Base-by-base conservation (phyloP, 176 grass and related monocot genomes). In the Leersia perrieri region DNA sequence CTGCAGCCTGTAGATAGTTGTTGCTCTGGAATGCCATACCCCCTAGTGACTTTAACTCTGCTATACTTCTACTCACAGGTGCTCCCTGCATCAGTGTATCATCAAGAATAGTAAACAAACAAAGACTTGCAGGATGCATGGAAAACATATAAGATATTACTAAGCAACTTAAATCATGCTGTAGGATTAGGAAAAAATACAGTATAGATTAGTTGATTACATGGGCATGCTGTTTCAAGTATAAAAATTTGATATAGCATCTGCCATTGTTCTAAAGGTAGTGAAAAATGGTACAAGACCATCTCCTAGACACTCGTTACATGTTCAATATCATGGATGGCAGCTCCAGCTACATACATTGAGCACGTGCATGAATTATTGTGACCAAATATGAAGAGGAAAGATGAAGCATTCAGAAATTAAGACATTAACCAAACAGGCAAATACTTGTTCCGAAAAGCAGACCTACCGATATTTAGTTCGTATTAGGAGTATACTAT, bases 41-140 rank as follows among this genome's bases (percentile, higher is more conserved):
- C 27, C 82, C 82, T 27, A 76, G 49, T 27, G 73, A 76, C 82
- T 84, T 84, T 26, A 84, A 44, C 27, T 84, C 63, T 25, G 31
- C 7, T 76, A 77, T 69, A 20, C 31, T 40, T 61, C 28, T 39
- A 84, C 68, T 51, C 47, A 84, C 73, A 69, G 63, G 73, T 11
- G 57, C 63, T n/a, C 39, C 29, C 82, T 84, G 49, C 68, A 58
- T 11, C 44, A 75, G 39, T 10, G 39, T 40, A 40, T 40, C 39
- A 40, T 78, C 71, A 75, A 68, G 25, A 41, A 13, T 75, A 40
- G 0, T 64, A 64, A 75, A 53, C 71, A 31, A 40, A 82, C 73
- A 30, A 81, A 81, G 11, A 26, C 34, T 3, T 23, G 15, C 8
- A 18, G 64, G 39, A 49, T 74, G 57, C 40, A 35, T 82, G 14